Conservation (phyloP, 1,139 yeast species). For the Zygosaccharomyces sapae region DNA sequence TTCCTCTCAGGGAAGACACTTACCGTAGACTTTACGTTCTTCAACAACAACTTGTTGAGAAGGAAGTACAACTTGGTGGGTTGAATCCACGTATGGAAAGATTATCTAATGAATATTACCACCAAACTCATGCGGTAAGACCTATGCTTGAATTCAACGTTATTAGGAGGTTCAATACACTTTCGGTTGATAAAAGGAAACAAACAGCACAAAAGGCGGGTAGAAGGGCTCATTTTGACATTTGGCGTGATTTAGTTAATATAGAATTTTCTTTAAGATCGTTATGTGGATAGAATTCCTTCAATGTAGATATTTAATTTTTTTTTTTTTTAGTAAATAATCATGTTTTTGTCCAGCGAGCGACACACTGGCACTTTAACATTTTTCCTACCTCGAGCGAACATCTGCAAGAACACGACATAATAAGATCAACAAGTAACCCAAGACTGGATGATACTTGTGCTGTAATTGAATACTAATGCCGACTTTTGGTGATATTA, state of each 20-base stretch:
- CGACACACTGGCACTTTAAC: constrained; percentile 2
- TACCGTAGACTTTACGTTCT: constrained; percentile 80
- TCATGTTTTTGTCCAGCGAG: neutral
- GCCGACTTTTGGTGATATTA: neutral
- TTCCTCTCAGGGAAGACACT: constrained; percentile 68
- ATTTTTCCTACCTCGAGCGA: neutral
- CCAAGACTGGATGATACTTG: too few relatives aligned
- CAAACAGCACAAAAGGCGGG: constrained; percentile 56
- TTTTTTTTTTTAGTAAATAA: neutral
- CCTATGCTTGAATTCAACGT: constrained; percentile 62
- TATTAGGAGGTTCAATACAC: constrained; percentile 47
- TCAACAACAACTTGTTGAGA: constrained; percentile 80
- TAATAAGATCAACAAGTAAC: neutral
- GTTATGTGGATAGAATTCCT: constrained; percentile 15
- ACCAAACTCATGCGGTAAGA: constrained; percentile 37
- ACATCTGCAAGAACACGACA: neutral
- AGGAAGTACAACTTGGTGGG: constrained; percentile 61
- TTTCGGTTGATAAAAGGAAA: constrained; percentile 55
- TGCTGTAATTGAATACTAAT: too few relatives aligned
- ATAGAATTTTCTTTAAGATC: constrained; percentile 40
- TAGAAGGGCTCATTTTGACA: constrained; percentile 50
- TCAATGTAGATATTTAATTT: neutral
- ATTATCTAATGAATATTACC: constrained; percentile 43
- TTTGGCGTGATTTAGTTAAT: constrained; percentile 66
- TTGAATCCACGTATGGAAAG: constrained; percentile 75